Base-by-base conservation (phyloP, 2,329 filamentous ascomycete genomes). In the Drechslerella coelobrocha region DNA sequence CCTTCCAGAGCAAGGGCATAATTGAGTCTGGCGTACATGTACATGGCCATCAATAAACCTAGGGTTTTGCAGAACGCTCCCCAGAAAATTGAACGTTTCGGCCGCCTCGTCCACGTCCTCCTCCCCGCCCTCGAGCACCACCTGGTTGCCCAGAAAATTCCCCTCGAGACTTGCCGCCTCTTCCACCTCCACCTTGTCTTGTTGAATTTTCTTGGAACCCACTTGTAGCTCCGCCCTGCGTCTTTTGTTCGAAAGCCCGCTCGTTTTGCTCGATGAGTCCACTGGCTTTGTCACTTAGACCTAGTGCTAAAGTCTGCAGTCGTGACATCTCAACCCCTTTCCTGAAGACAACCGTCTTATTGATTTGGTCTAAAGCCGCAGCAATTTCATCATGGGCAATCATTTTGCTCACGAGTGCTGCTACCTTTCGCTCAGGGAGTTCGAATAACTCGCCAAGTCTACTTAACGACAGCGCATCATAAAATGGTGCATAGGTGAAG, bases 401-500 rank as follows among this genome's bases (percentile, higher is more conserved):
- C 94, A 99, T 99, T 84, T 96, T 96, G 85, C 91, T 96, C 77
- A 99, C 88, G 61, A 99, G 88, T 34, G 94, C 92, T n/a, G 90
- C 84, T 55, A 97, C 92, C 85, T 97, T 97, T 82, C 89, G 86
- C 76, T 89, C 83, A 63, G 92, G 86, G 23, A 99, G 88, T 81
- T 99, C 94, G 80, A 99, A 99, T 94, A 99, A 99, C 75, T 83
- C 84, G 73, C 91, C 89, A 72, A 99, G 85, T 23, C 92, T 95
- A 75, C 86, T 84, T 76, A 97, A 85, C 71, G 92, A 89, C 69
- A 99, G 87, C 21, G 94, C 97, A 82, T 99, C 94, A 83, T 99
- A 99, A 85, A 95, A 99, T 59, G 94, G 94, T 37, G 95, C 94
- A 81, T 99, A 99, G 61, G 94, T 99, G 85, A 99, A 99, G 76